Percentiles rank a stretch among this genome's conserved stretches.
Conservation (phyloP, 352 stramenopile genomes). For the Pythium insidiosum region DNA sequence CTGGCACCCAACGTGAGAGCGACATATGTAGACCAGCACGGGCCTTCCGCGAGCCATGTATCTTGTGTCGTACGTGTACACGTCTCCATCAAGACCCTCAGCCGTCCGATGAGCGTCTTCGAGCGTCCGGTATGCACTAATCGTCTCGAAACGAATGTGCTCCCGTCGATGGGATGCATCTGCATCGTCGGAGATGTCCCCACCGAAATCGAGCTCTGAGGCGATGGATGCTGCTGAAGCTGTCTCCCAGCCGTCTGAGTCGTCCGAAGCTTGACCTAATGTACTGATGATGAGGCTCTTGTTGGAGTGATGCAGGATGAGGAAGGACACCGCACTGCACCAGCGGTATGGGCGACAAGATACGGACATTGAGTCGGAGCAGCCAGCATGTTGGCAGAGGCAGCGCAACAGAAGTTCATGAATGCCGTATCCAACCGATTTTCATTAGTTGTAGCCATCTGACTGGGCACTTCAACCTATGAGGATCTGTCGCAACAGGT, state of each 20-base stretch:
- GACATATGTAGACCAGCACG: neutral
- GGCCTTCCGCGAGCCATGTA: neutral
- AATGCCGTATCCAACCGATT: too few species aligned
- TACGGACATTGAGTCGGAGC: neutral
- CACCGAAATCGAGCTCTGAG: neutral
- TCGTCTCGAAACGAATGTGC: neutral
- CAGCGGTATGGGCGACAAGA: neutral
- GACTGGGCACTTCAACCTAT: too few species aligned
- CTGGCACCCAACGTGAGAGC: neutral
- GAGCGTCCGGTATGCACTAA: neutral
- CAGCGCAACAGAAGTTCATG: neutral
- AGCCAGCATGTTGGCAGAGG: neutral
- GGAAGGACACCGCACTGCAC: neutral
- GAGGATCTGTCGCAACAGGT: neutral
- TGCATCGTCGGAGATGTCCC: neutral
- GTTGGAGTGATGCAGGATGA: too few species aligned
- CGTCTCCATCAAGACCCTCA: neutral
- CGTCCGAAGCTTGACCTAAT: too few species aligned
- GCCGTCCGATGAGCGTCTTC: neutral
- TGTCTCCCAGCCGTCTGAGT: too few species aligned
- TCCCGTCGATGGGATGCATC: neutral
- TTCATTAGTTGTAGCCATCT: too few species aligned
- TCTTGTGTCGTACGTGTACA: neutral
- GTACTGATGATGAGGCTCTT: too few species aligned
- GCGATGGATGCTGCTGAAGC: too few species aligned